phyloP scores from a whole-genome alignment of 176 grass and related monocot genomes.

The Eremochloa ophiuroides region DNA sequence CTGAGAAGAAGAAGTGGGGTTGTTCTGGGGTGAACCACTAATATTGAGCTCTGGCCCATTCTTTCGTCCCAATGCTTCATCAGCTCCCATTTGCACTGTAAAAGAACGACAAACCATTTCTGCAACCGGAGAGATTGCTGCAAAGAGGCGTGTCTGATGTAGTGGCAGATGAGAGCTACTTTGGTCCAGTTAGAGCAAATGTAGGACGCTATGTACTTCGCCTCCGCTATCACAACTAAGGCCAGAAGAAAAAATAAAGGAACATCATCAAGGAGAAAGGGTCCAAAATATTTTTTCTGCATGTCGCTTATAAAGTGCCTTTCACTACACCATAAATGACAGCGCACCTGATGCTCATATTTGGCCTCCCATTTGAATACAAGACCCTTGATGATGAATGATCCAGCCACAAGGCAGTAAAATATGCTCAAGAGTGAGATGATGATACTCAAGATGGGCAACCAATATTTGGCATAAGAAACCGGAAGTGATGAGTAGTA shows the following conservation, averaged over 20 bases:
- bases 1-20: not conserved
- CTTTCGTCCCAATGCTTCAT: not conserved
- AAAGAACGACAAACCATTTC: not conserved
- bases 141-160: not conserved
- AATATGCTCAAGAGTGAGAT: not conserved
- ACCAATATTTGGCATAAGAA: not conserved
- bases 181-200: slow-evolving; percentile 10
- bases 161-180: not conserved
- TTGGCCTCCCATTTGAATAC: not conserved
- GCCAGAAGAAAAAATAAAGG: not conserved
- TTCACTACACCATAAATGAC: not conserved
- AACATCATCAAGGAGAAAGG: not conserved
- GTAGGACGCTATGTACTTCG: not conserved
- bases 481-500: slow-evolving; percentile 6
- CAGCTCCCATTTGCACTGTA: not conserved
- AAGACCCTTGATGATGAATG: not conserved
- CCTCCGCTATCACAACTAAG: not conserved
- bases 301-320: not conserved
- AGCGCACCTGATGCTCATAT: not conserved
- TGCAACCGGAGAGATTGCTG: not conserved
- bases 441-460: not conserved
- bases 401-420: not conserved
- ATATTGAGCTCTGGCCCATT: not conserved
- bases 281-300: not conserved
- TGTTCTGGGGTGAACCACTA: not conserved